These are phyloP conservation scores for Rhodamnia argentea DNA, from an alignment of 345 rosid genomes.

Conservation along the genomic window DNA sequence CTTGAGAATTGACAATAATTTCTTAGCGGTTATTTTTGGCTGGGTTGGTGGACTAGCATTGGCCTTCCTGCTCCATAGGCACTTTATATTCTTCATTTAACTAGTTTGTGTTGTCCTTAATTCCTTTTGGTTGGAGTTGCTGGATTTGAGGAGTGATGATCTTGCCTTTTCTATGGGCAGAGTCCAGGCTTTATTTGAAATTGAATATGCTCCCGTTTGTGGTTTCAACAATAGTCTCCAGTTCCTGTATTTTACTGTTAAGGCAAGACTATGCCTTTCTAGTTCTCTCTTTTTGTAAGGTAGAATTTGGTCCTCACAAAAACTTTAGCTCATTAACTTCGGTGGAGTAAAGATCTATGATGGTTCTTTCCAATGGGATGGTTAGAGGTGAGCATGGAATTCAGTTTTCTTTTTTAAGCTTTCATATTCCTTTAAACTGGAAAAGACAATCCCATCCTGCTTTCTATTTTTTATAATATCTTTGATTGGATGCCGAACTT, in stretches of 20 bases:
- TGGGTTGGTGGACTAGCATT: neutral
- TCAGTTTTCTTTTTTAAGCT: too few species aligned
- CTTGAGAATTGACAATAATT: neutral
- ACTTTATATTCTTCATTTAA: neutral
- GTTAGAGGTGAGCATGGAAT: too few species aligned
- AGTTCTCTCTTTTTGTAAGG: neutral
- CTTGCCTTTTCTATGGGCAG: neutral
- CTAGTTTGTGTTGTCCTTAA: too few species aligned
- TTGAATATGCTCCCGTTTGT: neutral
- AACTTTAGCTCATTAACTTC: neutral
- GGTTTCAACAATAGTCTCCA: too few species aligned
- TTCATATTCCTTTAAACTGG: too few species aligned
- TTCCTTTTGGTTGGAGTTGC: neutral
- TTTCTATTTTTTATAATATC: too few species aligned
- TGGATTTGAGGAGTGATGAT: neutral
- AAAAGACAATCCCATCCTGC: too few species aligned
- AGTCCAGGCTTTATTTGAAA: neutral
- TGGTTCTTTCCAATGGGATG: too few species aligned
- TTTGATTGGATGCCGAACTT: too few species aligned
- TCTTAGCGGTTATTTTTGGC: neutral
- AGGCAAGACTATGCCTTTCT: neutral
- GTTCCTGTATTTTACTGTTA: too few species aligned
- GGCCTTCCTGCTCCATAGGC: neutral
- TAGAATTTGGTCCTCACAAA: neutral
- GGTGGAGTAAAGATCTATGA: neutral